Evolutionary conservation across 2,329 filamentous ascomycete species (phyloP).

Genomic region (Graphilbum sp.): DNA sequence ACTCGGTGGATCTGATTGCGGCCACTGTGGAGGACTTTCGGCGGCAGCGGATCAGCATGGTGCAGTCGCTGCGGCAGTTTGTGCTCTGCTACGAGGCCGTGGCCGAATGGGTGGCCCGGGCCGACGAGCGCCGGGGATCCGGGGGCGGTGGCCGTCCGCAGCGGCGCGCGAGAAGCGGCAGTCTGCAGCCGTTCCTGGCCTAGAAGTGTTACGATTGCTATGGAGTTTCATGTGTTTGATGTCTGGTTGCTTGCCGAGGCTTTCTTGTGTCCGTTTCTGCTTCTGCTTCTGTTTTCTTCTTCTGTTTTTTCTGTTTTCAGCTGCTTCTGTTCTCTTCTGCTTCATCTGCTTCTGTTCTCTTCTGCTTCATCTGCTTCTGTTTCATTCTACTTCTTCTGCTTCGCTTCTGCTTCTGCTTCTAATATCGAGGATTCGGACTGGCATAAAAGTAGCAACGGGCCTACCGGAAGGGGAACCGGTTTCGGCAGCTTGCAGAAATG

Average conservation of each 20-base stretch:
- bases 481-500: no score
- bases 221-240: no score
- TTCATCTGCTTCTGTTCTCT: no score
- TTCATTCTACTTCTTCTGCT: no score
- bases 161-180: slow-evolving; percentile 8
- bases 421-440: no score
- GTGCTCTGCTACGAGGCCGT: slow-evolving; percentile 95
- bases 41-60: slow-evolving; percentile 82
- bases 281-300: neutral
- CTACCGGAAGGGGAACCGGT: no score
- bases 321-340: no score
- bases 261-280: neutral
- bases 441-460: no score
- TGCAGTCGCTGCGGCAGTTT: slow-evolving; percentile 84
- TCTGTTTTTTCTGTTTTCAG: no score
- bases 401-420: no score
- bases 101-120: slow-evolving; percentile 60
- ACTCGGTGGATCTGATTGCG: slow-evolving; percentile 63
- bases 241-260: neutral
- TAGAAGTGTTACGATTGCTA: neutral
- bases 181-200: slow-evolving; percentile 2
- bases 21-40: slow-evolving; percentile 85
- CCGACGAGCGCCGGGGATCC: slow-evolving; percentile 20
- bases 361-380: no score
- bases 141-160: neutral